Evolutionary conservation across 2,329 filamentous ascomycete species (phyloP).

Genomic region (Curvularia hawaiiensis): DNA sequence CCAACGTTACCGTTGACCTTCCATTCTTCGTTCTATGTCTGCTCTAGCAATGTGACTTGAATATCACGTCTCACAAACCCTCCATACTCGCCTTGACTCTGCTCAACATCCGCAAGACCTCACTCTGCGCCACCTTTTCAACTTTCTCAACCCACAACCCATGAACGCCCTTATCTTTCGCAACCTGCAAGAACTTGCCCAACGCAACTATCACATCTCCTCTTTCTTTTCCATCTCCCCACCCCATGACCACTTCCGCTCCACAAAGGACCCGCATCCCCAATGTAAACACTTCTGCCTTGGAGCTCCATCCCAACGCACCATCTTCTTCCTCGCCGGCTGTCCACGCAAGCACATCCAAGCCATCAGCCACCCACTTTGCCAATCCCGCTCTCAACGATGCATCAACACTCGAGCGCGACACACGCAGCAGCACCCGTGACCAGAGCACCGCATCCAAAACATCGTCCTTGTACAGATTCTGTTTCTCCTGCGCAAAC

Average conservation of each 20-base stretch:
- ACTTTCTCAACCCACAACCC: conserved; percentile 46
- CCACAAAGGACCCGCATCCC: conserved; percentile 54
- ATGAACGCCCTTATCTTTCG: conserved; percentile 34
- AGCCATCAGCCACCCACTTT: conserved; percentile 58
- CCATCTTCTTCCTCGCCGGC: conserved; percentile 59
- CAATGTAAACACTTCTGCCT: conserved; percentile 69
- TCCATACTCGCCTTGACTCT: conserved; percentile 9
- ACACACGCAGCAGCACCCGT: conserved; percentile 51
- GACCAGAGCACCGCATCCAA: conserved; percentile 75
- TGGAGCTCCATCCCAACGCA: conserved; percentile 73
- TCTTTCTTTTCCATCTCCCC: conserved; percentile 24
- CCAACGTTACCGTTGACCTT: neutral
- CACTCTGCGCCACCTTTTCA: conserved; percentile 38
- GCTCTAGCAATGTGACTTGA: neutral
- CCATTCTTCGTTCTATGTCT: neutral
- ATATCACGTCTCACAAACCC: neutral
- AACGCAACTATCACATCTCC: conserved; percentile 35
- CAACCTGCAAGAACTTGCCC: conserved; percentile 29
- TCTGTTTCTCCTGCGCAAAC: conserved; percentile 90
- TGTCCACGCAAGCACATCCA: conserved; percentile 51
- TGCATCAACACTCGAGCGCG: neutral
- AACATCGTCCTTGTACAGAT: conserved; percentile 87
- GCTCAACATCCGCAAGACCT: conserved; percentile 20
- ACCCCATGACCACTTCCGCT: conserved; percentile 47
- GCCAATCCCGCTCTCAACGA: conserved; percentile 18